Base-by-base conservation (phyloP, 768 basidiomycete genomes). In the Russula dissimulans region DNA sequence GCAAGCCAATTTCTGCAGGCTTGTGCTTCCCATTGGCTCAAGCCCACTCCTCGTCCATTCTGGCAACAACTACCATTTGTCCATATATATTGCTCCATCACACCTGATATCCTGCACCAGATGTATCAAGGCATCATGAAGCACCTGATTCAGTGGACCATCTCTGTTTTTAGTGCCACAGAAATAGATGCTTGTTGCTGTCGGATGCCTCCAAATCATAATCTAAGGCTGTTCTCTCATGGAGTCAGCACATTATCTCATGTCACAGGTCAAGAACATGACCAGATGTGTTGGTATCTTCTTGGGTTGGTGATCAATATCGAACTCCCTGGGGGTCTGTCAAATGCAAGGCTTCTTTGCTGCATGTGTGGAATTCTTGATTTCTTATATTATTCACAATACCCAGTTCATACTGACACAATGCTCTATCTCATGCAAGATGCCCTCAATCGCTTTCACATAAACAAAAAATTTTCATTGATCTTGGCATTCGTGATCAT, bases 171-270 rank as follows among this genome's bases (percentile, higher is more conserved):
- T 51, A 67, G 70, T 0, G 55, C 63, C 9, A 61, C 50, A 5
- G 75, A 78, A 57, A 69, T 78, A 45, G 75, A 78, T 61, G 69
- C 70, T 3, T 69, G 71, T 2, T 69, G 70, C 41, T 60, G 65
- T 1, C 65, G 70, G 1, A 56, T 77, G 0, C 74, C 74, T 3
- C 70, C 70, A 3, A 74, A 74, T 57, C 72, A 75, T 58, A 65
- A 73, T 36, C 59, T 76, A 31, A 69, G 67, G 0, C 31, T 67
- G 1, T 77, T 78, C 60, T 50, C 57, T 8, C 72, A 74, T 34
- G 76, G 77, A 1, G 76, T 78, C 45, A 66, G 62, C 0, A 47
- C 53, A 2, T 69, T 77, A 8, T 67, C 70, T 4, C 66, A 66
- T 9, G 61, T 76, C 9, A 71, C 71, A n/a, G 76, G 76, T 7